A percentile compares a stretch with the other conserved stretches of the same genome.
These are phyloP conservation scores for Noccaea caerulescens DNA, from an alignment of 345 rosid genomes.

Conservation along the genomic window DNA sequence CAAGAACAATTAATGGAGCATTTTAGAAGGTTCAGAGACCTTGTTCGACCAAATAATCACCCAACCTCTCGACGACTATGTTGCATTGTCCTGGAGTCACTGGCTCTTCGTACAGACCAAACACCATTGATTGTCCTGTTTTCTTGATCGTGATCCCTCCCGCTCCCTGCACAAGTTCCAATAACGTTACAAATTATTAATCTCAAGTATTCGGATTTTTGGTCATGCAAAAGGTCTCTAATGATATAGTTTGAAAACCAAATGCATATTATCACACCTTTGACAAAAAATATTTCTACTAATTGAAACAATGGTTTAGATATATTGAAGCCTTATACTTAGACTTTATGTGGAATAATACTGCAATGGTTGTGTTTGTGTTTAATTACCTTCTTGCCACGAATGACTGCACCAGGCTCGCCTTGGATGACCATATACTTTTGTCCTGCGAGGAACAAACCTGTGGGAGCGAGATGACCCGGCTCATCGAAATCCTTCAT, in stretches of 20 bases:
- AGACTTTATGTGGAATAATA: no score
- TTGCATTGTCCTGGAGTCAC: conserved; percentile 86
- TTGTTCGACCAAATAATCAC: conserved; percentile 81
- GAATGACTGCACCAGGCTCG: conserved; percentile 68
- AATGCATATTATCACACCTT: background rate
- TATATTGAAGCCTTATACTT: no score
- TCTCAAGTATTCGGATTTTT: no score
- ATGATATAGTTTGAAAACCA: background rate
- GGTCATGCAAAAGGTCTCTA: background rate
- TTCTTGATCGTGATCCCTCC: conserved; percentile 83
- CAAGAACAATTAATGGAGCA: conserved; percentile 5
- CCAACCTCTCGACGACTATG: conserved; percentile 89
- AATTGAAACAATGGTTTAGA: no score
- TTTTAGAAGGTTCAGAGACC: conserved; percentile 49
- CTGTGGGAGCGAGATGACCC: conserved; percentile 72
- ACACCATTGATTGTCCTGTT: conserved; percentile 69
- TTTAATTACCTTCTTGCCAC: conserved; percentile 66
- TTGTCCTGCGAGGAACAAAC: conserved; percentile 56
- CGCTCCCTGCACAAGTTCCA: conserved; percentile 53
- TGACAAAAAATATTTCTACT: background rate
- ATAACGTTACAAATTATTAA: background rate
- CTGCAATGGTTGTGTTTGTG: no score
- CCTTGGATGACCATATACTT: conserved; percentile 59
- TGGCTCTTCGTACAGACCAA: conserved; percentile 80
- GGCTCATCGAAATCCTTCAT: conserved; percentile 73